Evolutionary conservation across 768 basidiomycete species (phyloP).

Genomic region (Lactarius hatsudake): DNA sequence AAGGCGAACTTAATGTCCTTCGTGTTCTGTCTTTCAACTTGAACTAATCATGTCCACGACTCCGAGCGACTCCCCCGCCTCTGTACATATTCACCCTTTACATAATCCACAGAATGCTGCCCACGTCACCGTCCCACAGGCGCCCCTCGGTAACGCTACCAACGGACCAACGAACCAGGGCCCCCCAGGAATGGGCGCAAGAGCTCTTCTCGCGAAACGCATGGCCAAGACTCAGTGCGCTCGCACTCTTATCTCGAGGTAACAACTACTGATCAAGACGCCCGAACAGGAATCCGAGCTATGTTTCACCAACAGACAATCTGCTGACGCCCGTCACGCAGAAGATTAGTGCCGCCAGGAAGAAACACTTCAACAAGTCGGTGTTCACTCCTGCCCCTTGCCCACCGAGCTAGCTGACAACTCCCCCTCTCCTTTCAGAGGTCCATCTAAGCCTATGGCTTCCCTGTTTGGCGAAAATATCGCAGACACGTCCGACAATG

Average conservation of each 20-base stretch:
- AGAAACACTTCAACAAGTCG: conserved; percentile 91
- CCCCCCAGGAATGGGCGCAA: conserved; percentile 73
- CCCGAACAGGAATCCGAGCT: conserved; percentile 71
- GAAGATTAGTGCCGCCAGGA: conserved; percentile 87
- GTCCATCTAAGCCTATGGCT: conserved; percentile 52
- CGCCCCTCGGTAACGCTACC: conserved; percentile 68
- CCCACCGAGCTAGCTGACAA: conserved; percentile 8
- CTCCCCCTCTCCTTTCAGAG: conserved; percentile 38
- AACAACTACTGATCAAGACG: background rate
- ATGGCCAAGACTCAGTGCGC: conserved; percentile 86
- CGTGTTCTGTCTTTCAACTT: background rate
- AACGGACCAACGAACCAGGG: conserved; percentile 52
- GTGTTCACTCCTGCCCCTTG: conserved; percentile 31
- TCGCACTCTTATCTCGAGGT: conserved; percentile 1
- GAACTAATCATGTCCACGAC: conserved; percentile 52
- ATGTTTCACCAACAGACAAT: conserved; percentile 92
- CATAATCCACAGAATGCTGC: conserved; percentile 85
- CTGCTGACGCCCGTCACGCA: conserved; percentile 92
- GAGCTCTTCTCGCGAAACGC: conserved; percentile 90
- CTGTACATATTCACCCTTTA: conserved; percentile 66
- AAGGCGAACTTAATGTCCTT: conserved; percentile 28
- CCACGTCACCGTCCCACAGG: conserved; percentile 72
- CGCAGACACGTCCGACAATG: conserved; percentile 37
- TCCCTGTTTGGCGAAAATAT: conserved; percentile 51
- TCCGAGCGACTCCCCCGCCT: conserved; percentile 63